Conservation (phyloP, 2,329 filamentous ascomycete genomes). For the Cytospora chrysosperma region DNA sequence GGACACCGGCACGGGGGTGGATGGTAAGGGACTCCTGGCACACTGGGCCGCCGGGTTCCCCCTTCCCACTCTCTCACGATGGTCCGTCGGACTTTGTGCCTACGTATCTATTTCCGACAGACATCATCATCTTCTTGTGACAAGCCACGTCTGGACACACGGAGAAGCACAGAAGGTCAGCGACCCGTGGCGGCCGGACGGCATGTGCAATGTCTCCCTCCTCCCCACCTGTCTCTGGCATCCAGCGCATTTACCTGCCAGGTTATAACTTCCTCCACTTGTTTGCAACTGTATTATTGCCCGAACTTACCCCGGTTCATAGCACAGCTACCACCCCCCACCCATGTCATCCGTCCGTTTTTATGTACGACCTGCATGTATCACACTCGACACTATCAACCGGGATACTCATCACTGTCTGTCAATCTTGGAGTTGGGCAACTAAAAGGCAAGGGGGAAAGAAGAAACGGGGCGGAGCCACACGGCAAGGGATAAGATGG, state of each 20-base stretch:
- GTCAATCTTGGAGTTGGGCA: constrained; percentile 9
- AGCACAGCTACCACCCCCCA: not conserved
- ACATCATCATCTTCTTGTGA: constrained; percentile 14
- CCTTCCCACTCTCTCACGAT: not conserved
- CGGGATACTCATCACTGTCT: not conserved
- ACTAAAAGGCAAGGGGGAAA: not conserved
- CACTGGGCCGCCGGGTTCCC: not conserved
- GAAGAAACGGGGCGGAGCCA: constrained; percentile 12
- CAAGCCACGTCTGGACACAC: constrained; percentile 13
- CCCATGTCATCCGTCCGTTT: not conserved
- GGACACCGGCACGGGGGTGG: constrained; percentile 27
- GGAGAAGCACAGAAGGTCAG: not conserved
- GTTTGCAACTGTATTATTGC: not conserved
- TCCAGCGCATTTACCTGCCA: not conserved
- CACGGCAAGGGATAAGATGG: constrained; percentile 16
- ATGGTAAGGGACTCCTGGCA: constrained; percentile 32
- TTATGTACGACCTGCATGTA: constrained; percentile 19
- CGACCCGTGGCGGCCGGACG: not conserved
- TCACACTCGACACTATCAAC: constrained; percentile 2
- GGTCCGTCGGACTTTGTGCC: not conserved
- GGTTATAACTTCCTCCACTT: not conserved
- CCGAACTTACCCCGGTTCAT: not conserved
- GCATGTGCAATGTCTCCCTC: not conserved
- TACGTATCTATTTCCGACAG: not conserved
- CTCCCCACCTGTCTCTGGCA: not conserved